phyloP scores from a whole-genome alignment of 208 protist genomes.

The Leishmania arabica region DNA sequence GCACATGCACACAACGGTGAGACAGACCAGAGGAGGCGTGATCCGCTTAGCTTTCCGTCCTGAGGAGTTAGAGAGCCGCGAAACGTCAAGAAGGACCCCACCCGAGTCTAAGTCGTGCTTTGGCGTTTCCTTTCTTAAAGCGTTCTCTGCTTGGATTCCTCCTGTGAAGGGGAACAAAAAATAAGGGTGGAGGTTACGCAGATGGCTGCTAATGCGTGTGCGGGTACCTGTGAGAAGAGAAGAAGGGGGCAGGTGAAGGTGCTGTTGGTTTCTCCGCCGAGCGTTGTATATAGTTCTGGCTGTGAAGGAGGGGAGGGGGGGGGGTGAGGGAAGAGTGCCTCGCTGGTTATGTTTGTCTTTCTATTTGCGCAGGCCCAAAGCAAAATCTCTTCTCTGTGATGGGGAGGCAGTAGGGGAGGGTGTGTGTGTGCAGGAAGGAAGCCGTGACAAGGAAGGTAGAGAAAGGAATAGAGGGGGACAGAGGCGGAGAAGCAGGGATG shows the following conservation, averaged over 20 bases:
- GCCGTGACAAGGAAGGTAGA: neutral
- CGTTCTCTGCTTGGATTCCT: neutral
- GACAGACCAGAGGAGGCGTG: neutral
- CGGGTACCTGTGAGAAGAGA: neutral
- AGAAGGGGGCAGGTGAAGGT: neutral
- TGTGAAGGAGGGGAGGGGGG: neutral
- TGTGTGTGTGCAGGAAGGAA: neutral
- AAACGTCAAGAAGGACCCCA: neutral
- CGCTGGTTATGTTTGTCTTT: neutral
- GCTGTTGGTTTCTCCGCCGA: neutral
- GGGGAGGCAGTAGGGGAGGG: neutral
- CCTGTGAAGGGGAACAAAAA: neutral
- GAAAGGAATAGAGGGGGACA: conserved; percentile 22
- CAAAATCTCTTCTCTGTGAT: neutral
- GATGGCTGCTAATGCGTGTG: neutral
- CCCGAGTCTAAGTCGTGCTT: neutral
- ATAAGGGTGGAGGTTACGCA: neutral
- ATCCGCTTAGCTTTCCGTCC: neutral
- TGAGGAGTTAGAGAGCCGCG: neutral
- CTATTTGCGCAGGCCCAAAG: neutral
- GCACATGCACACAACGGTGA: neutral
- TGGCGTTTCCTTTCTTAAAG: neutral
- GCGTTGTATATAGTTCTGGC: neutral
- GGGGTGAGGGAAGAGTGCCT: neutral
- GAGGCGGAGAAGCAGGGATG: conserved; percentile 3